Percentiles rank a stretch among this genome's conserved stretches.
These are phyloP conservation scores for Wickerhamomyces ciferrii DNA, from an alignment of 805 yeast species.

Conservation along the genomic window DNA sequence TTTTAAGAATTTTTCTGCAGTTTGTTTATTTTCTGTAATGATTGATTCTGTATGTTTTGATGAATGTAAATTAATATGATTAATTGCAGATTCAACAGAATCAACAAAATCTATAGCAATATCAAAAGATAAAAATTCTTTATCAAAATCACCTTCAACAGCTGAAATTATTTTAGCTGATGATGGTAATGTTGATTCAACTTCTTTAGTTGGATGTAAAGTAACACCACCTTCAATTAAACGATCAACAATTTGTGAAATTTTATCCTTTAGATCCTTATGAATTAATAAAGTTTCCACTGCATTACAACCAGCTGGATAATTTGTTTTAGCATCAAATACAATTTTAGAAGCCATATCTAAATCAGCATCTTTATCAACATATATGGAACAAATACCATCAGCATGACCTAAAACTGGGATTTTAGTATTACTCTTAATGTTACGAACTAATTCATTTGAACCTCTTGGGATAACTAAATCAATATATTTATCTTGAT, in stretches of 20 bases:
- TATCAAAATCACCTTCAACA: conserved; percentile 65
- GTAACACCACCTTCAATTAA: conserved; percentile 66
- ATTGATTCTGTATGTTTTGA: conserved; percentile 96
- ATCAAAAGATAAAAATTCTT: conserved; percentile 80
- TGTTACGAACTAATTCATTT: conserved; percentile 80
- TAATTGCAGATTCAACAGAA: conserved; percentile 66
- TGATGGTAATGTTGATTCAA: conserved; percentile 25
- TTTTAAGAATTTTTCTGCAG: conserved; percentile 73
- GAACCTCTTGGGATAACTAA: conserved; percentile 98
- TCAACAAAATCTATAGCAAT: conserved; percentile 66
- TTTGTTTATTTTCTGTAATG: conserved; percentile 64
- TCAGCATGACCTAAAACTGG: conserved; percentile 99
- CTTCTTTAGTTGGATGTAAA: conserved; percentile 58
- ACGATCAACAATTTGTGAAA: conserved; percentile 32
- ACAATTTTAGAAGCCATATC: conserved; percentile 70
- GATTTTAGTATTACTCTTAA: conserved; percentile 84
- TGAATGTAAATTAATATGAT: conserved; percentile 84
- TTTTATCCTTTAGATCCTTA: conserved; percentile 29
- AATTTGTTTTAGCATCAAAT: conserved; percentile 88
- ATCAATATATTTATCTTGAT: conserved; percentile 87
- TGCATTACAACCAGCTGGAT: conserved; percentile 99
- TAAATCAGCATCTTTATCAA: conserved; percentile 74
- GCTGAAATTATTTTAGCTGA: conserved; percentile 37
- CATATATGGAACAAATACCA: conserved; percentile 88
- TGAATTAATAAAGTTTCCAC: conserved; percentile 80